Evolutionary conservation across 1,284 basidiomycete genomes (phyloP), one percentile per base, ranked within the genome.

Genomic region (Rhodotorula sp.): DNA sequence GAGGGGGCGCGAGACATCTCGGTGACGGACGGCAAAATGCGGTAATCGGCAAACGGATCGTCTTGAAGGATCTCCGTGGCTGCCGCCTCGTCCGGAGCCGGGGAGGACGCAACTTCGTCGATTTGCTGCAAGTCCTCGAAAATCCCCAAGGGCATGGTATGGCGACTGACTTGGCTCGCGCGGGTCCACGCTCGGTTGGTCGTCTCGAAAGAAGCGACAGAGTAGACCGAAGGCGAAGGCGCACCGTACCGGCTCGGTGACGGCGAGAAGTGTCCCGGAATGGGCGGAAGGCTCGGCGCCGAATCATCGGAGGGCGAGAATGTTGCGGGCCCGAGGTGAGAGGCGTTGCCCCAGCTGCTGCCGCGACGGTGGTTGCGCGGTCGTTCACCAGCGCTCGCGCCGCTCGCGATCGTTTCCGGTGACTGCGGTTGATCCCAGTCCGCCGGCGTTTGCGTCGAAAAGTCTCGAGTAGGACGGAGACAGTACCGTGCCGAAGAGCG

Each of bases 211-310:
- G 71, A 73, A 4, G 62, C 58, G 46, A 73, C 60, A 6, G 68
- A 70, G 62, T 73, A 73, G 56, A 73, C 67, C 43, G 71, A 73
- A 3, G 71, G 71, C 20, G 71, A 73, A 23, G 64, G 51, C 14
- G n/a, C 23, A 12, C 51, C 51, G 51, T 54, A 39, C 43, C 21
- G 60, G 18, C n/a, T 29, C 48, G 57, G 47, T 1, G 48, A 47
- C 34, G 51, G 65, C 26, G 58, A 58, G 34, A 58, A 54, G 47
- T 62, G 67, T 23, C 43, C 39, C 10, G 61, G 62, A 18, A 62
- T 49, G 0, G 61, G 61, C 20, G 61, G 56, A 23, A 56, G 56
- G 15, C 26, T 26, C 39, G 39, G 39, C 39, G 39, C 39, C 39
- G 10, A 43, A 43, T 43, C 39, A 43, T 43, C 39, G 1, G 39